phyloP scores from a whole-genome alignment of 2,329 filamentous ascomycete genomes.

The Epicoccum sorghinum region DNA sequence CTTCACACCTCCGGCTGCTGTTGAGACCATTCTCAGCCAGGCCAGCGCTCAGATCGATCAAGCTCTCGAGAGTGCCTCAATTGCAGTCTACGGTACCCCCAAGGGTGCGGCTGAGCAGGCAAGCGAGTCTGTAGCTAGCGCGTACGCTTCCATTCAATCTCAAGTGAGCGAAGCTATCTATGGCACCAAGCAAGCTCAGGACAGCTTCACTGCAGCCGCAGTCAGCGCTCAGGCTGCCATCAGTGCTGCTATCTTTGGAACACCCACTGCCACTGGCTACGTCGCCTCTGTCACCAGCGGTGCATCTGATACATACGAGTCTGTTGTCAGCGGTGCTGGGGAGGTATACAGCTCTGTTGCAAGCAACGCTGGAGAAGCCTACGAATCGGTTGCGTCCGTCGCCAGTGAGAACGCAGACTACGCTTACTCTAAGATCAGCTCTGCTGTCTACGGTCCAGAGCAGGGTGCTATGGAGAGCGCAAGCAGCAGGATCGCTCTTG shows the following conservation, averaged over 20 bases:
- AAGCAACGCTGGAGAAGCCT: slow-evolving; percentile 53
- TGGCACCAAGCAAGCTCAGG: slow-evolving; percentile 60
- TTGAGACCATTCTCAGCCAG: slow-evolving; percentile 64
- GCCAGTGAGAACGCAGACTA: slow-evolving; percentile 51
- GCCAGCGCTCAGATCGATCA: slow-evolving; percentile 63
- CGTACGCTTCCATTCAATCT: slow-evolving; percentile 57
- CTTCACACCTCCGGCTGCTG: slow-evolving; percentile 63
- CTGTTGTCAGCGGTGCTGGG: slow-evolving; percentile 54
- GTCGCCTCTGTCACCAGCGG: slow-evolving; percentile 43
- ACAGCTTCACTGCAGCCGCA: slow-evolving; percentile 60
- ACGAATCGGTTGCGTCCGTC: slow-evolving; percentile 54
- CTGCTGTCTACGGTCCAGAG: slow-evolving; percentile 56
- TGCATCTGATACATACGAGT: slow-evolving; percentile 48
- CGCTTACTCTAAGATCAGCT: slow-evolving; percentile 48
- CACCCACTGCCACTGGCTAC: slow-evolving; percentile 53
- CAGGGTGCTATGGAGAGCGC: slow-evolving; percentile 55
- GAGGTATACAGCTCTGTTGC: slow-evolving; percentile 56
- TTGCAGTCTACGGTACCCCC: slow-evolving; percentile 62
- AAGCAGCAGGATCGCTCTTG: slow-evolving; percentile 49
- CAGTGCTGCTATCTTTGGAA: slow-evolving; percentile 63
- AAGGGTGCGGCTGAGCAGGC: slow-evolving; percentile 62
- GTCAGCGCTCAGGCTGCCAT: slow-evolving; percentile 61
- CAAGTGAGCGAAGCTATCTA: slow-evolving; percentile 62
- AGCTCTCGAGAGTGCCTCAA: slow-evolving; percentile 64
- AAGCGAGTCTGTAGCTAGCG: slow-evolving; percentile 59